Base-by-base conservation (phyloP, 805 yeast species). In the Candida nonsorbophila region DNA sequence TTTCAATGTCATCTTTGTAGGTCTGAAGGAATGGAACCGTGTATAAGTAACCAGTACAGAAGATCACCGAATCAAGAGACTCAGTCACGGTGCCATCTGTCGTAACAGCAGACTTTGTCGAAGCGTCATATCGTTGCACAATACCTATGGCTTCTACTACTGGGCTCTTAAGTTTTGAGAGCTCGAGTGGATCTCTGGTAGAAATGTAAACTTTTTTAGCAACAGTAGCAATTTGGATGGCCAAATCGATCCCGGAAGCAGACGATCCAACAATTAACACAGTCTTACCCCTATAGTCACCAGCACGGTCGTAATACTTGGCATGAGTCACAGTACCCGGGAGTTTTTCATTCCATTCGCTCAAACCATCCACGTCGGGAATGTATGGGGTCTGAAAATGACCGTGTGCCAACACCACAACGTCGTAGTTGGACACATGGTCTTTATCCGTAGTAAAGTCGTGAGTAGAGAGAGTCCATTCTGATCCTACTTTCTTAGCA, bases 241-340 rank as follows among this genome's bases (percentile, higher is more conserved):
- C 72, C 23, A 83, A 60, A 47, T 86, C 95, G 12, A 75, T 71
- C 16, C 90, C 95, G 17, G 86, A 77, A 2, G 92, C 81, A 7
- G 79, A 76, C 42, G 78, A 79, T 0, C 94, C 94, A n/a, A 84
- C 73, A 5, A 84, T 68, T 24, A 84, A 51, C 10, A 79, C 74
- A n/a, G 55, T 64, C 24, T 60, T 51, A 14, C 59, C 53, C 5
- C 46, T 42, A 36, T 47, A 66, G 8, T 40, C 40, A n/a, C 33
- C 33, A 3, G 56, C 43, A 18, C 33, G 34, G 20, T 53, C 44
- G 34, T 41, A 56, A 28, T 51, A 53, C 36, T 58, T 57, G 14
- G 64, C 55, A 41, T 61, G 67, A 25, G 46, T 38, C 16, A 61
- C 39, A 4, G 56, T 36, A 1, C 29, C 34, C 1, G 64, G 61